Percentiles rank a stretch among this genome's conserved stretches.
These are phyloP conservation scores for Lodderomyces parapsilosis DNA, from an alignment of 1,139 yeast species.

Conservation along the genomic window DNA sequence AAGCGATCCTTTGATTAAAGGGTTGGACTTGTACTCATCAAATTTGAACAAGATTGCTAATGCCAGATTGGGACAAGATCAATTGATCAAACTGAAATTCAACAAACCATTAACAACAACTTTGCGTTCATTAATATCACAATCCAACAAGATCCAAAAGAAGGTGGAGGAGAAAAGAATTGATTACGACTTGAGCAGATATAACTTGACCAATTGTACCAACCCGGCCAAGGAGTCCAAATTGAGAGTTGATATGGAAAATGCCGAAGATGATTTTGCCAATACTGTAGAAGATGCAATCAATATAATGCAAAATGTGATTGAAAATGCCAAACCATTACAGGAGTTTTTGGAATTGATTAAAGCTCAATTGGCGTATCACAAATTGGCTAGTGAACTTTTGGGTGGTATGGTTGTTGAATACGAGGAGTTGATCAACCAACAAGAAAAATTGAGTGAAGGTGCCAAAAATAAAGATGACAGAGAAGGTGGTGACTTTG, in stretches of 20 bases:
- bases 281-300: constrained; percentile 91
- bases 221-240: constrained; percentile 75
- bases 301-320: constrained; percentile 77
- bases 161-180: constrained; percentile 78
- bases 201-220: constrained; percentile 60
- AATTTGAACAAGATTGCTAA: constrained; percentile 68
- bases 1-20: constrained; percentile 46
- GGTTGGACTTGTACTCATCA: constrained; percentile 43
- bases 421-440: constrained; percentile 61
- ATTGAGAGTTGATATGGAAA: constrained; percentile 75
- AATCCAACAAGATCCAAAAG: constrained; percentile 69
- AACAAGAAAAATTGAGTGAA: constrained; percentile 23
- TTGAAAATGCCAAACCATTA: constrained; percentile 71
- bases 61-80: constrained; percentile 82
- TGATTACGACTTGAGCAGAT: constrained; percentile 77
- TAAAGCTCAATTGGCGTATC: constrained; percentile 81
- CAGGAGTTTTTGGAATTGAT: constrained; percentile 68
- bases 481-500: constrained; percentile 46
- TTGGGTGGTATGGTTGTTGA: constrained; percentile 67
- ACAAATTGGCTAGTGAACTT: constrained; percentile 71
- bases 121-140: constrained; percentile 60
- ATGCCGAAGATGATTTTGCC: constrained; percentile 87
- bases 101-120: constrained; percentile 67
- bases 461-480: constrained; percentile 18
- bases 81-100: constrained; percentile 65